Evolutionary conservation across 331 rosid species (phyloP).

Genomic region (Rhamnella rubrinervis): DNA sequence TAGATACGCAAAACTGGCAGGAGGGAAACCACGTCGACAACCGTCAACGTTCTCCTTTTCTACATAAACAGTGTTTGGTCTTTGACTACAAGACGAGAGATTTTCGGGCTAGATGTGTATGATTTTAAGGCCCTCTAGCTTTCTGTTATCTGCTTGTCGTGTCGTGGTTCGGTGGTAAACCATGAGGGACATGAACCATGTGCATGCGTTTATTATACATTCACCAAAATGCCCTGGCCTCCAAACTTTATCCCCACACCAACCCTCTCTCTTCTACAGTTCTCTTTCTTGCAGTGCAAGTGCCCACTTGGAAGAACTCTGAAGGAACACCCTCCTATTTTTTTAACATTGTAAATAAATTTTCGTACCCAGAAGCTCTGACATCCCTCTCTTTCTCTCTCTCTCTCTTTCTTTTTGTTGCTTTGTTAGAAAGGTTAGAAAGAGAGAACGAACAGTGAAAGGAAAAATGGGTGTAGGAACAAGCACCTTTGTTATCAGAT

Average conservation of each 20-base stretch:
- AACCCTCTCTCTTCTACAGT: neutral
- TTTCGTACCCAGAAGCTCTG: constrained; percentile 20
- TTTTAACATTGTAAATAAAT: neutral
- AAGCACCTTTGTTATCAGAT: constrained; percentile 88
- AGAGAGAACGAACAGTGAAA: neutral
- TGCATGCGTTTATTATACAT: neutral
- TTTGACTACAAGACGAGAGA: no score
- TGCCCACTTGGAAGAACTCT: constrained; percentile 29
- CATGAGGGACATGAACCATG: constrained; percentile 30
- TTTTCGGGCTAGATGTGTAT: no score
- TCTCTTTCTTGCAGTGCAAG: constrained; percentile 27
- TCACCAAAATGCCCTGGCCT: constrained; percentile 34
- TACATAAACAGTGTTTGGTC: no score
- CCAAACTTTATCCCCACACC: constrained; percentile 14
- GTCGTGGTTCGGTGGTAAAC: constrained; percentile 26
- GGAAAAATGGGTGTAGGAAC: constrained; percentile 75
- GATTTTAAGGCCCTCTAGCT: neutral
- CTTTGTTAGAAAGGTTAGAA: neutral
- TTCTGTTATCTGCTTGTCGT: constrained; percentile 27
- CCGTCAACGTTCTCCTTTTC: no score
- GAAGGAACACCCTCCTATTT: constrained; percentile 21
- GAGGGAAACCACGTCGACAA: no score
- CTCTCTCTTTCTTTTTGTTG: constrained; percentile 12
- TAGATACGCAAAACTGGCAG: no score
- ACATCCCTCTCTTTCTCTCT: constrained; percentile 12